Evolutionary conservation across 2,329 filamentous ascomycete genomes (phyloP).

Genomic region (Aurifilum marmelostoma): DNA sequence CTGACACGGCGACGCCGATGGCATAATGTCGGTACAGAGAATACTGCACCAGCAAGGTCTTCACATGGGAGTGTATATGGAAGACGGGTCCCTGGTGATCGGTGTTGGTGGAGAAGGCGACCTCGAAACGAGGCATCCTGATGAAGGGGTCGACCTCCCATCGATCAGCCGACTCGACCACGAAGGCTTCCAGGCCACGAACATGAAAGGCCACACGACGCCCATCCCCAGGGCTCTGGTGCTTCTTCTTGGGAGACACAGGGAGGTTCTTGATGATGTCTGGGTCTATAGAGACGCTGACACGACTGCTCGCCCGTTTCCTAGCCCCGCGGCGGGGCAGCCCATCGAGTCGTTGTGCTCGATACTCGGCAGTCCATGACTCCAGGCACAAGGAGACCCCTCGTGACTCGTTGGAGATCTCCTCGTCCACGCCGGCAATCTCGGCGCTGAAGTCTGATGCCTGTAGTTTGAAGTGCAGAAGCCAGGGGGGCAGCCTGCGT

Average conservation of each 20-base stretch:
- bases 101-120: constrained; percentile 81
- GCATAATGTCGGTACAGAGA: constrained; percentile 94
- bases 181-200: constrained; percentile 83
- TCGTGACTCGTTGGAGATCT: constrained; percentile 79
- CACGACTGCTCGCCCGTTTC: constrained; percentile 75
- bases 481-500: constrained; percentile 79
- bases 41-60: constrained; percentile 81
- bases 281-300: constrained; percentile 68
- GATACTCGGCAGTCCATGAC: constrained; percentile 86
- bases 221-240: constrained; percentile 69
- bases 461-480: constrained; percentile 81
- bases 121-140: constrained; percentile 82
- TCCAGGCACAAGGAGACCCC: constrained; percentile 87
- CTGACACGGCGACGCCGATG: constrained; percentile 77
- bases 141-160: constrained; percentile 87
- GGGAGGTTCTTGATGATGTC: constrained; percentile 59
- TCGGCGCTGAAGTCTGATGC: constrained; percentile 89
- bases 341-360: constrained; percentile 74
- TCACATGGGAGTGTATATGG: constrained; percentile 80
- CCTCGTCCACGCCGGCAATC: constrained; percentile 83
- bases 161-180: constrained; percentile 84
- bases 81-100: constrained; percentile 87
- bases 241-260: constrained; percentile 58
- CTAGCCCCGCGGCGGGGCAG: constrained; percentile 61
- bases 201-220: constrained; percentile 80